Evolutionary conservation across 176 grass and related monocot species (phyloP).

Genomic region (Oryza australiensis): DNA sequence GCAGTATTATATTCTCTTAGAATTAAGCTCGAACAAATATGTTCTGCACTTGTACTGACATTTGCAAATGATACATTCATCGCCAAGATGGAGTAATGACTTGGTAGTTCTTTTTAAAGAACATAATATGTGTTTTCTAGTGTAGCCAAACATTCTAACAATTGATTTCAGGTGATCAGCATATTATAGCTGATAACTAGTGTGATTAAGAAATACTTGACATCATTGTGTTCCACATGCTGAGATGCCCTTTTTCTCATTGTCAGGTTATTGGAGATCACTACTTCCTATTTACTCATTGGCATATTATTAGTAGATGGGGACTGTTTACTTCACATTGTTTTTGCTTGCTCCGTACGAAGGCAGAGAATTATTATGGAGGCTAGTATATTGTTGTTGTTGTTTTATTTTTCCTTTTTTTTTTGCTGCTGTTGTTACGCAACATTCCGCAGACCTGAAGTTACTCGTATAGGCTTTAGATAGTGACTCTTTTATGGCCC

Average conservation of each 20-base stretch:
- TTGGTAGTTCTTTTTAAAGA: neutral
- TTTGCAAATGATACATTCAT: neutral
- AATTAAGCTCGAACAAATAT: neutral
- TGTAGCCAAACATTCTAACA: neutral
- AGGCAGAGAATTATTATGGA: neutral
- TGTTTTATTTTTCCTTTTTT: neutral
- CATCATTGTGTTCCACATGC: slow-evolving; percentile 18
- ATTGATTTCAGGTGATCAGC: slow-evolving; percentile 18
- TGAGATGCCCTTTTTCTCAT: slow-evolving; percentile 13
- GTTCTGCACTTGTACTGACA: neutral
- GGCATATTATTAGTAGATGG: slow-evolving; percentile 17
- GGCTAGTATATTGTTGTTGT: neutral
- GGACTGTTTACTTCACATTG: neutral
- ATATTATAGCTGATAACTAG: neutral
- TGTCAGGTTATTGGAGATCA: neutral
- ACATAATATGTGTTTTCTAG: neutral
- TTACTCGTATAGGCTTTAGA: neutral
- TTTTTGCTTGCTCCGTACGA: neutral
- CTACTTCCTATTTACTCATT: neutral
- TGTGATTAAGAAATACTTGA: neutral
- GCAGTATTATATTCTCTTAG: neutral
- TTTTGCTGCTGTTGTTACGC: neutral
- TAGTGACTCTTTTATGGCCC: neutral
- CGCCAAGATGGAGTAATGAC: neutral
- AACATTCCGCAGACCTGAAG: neutral